phyloP scores from a whole-genome alignment of 768 basidiomycete species.

The Albatrellus ellisii region DNA sequence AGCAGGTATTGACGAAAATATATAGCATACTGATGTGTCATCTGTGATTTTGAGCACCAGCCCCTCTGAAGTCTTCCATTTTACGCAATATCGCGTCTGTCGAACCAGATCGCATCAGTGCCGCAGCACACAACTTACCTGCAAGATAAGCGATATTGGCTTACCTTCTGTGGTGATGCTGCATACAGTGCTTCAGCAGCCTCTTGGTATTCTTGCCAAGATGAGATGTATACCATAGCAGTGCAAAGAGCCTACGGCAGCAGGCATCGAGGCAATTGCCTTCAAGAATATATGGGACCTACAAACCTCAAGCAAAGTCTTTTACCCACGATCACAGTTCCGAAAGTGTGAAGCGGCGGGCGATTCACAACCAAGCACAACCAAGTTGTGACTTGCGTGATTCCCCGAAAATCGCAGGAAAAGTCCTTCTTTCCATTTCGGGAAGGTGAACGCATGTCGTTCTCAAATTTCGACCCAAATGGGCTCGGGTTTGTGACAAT shows the following conservation, averaged over 20 bases:
- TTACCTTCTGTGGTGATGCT: slow-evolving; percentile 64
- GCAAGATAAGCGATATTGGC: slow-evolving; percentile 14
- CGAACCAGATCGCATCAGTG: background rate
- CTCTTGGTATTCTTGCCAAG: slow-evolving; percentile 85
- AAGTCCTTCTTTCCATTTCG: no score
- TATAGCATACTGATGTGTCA: slow-evolving; percentile 59
- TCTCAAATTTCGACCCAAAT: no score
- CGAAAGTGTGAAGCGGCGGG: no score
- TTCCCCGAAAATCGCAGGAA: no score
- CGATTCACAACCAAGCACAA: no score
- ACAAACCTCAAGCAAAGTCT: background rate
- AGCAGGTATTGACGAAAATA: background rate
- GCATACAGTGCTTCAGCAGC: slow-evolving; percentile 79
- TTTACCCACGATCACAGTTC: no score
- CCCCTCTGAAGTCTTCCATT: slow-evolving; percentile 80
- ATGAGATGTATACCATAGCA: slow-evolving; percentile 80
- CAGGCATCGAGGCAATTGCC: slow-evolving; percentile 9
- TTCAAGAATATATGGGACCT: background rate
- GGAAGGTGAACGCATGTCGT: no score
- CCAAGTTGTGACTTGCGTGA: no score
- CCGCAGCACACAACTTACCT: background rate
- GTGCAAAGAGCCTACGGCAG: slow-evolving; percentile 10
- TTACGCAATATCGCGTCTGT: slow-evolving; percentile 83
- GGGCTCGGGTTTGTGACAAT: no score
- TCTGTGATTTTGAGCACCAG: slow-evolving; percentile 93